Conservation (phyloP, 768 basidiomycete genomes). For the Termitomyces sp. region DNA sequence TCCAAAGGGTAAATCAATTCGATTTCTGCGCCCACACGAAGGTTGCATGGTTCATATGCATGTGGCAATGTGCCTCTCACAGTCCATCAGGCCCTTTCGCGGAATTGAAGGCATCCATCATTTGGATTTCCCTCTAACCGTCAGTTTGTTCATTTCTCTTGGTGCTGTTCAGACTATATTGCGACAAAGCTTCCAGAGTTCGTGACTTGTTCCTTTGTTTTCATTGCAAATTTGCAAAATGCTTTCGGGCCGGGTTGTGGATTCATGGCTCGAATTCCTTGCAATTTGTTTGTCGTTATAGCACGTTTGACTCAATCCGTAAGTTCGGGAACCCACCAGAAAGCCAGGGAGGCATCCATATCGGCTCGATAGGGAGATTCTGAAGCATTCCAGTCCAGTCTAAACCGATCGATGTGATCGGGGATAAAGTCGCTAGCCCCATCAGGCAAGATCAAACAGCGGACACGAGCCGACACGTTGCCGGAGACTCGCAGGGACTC, state of each 20-base stretch:
- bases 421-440: neutral
- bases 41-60: conserved; percentile 1
- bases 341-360: neutral
- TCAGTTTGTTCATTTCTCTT: neutral
- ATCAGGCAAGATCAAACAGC: too few relatives aligned
- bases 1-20: neutral
- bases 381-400: too few relatives aligned
- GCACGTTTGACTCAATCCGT: neutral
- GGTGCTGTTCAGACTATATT: neutral
- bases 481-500: conserved; percentile 1
- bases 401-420: too few relatives aligned
- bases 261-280: too few relatives aligned
- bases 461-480: conserved; percentile 18
- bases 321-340: neutral
- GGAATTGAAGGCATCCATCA: neutral
- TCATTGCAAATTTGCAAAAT: neutral
- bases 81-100: neutral
- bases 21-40: neutral
- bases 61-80: neutral
- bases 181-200: neutral
- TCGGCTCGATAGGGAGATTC: too few relatives aligned
- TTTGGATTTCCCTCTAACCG: neutral
- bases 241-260: neutral
- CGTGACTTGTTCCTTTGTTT: neutral
- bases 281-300: neutral